These are phyloP conservation scores for Cenchrus americanus DNA, from an alignment of 176 grass and related monocot species.

Conservation along the genomic window DNA sequence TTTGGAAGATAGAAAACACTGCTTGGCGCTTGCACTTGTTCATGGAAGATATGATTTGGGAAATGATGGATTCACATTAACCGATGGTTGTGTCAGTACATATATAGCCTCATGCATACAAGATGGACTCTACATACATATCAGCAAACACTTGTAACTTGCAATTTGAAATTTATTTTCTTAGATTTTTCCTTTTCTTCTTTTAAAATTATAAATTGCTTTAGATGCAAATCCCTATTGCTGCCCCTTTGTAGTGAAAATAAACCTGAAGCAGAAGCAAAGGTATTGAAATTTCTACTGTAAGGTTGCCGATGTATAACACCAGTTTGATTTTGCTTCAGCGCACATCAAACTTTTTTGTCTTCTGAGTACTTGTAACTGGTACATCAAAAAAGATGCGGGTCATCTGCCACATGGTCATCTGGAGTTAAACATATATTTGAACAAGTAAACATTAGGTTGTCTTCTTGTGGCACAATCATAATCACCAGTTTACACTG, in stretches of 20 bases:
- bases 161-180: background rate
- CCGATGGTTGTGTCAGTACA: no score
- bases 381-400: no score
- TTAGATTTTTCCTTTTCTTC: background rate
- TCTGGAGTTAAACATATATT: background rate
- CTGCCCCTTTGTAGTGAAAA: background rate
- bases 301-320: background rate
- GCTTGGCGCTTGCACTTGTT: background rate
- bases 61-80: no score
- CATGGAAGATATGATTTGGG: no score
- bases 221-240: constrained; percentile 2
- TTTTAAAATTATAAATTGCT: background rate
- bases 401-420: background rate
- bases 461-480: background rate
- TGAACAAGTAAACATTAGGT: background rate
- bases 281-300: background rate
- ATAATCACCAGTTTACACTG: background rate
- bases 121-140: no score
- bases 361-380: no score
- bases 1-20: background rate
- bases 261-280: background rate
- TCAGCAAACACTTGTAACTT: background rate
- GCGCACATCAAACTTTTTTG: no score
- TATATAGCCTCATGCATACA: no score
- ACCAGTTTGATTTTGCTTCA: background rate